A percentile compares a stretch with the other conserved stretches of the same genome.
Evolutionary conservation across 1,284 basidiomycete species (phyloP).

Genomic region (Puccinia horiana): DNA sequence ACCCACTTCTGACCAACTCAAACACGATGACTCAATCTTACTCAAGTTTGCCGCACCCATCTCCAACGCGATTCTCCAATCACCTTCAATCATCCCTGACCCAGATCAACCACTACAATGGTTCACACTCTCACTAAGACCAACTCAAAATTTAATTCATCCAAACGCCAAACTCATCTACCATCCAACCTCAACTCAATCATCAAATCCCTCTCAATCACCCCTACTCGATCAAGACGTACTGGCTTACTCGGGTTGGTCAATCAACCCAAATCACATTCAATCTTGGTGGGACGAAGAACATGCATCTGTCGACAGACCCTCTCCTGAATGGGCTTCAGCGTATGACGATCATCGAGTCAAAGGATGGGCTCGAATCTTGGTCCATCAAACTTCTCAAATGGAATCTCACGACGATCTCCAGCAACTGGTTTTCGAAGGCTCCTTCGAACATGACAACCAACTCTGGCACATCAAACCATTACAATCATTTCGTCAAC

Average conservation of each 20-base stretch:
- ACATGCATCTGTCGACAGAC: constrained; percentile 34
- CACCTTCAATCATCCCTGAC: background rate
- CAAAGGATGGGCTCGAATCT: constrained; percentile 53
- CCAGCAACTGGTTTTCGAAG: constrained; percentile 65
- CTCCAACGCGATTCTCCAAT: background rate
- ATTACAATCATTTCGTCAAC: constrained; percentile 69
- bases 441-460: constrained; percentile 71
- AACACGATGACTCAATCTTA: constrained; percentile 6
- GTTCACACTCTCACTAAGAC: constrained; percentile 53
- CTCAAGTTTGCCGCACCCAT: constrained; percentile 19
- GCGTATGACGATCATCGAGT: constrained; percentile 33
- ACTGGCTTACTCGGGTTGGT: constrained; percentile 54
- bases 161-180: constrained; percentile 52
- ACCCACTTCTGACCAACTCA: background rate
- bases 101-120: constrained; percentile 16
- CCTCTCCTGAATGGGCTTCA: constrained; percentile 19
- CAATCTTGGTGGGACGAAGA: constrained; percentile 51
- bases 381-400: constrained; percentile 40
- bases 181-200: constrained; percentile 46
- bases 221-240: constrained; percentile 51
- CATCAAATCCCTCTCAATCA: constrained; percentile 33
- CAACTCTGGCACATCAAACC: constrained; percentile 74
- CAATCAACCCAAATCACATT: constrained; percentile 51
- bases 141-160: constrained; percentile 52
- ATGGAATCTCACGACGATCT: constrained; percentile 47